Percentiles rank a stretch among this genome's conserved stretches.
phyloP scores from a whole-genome alignment of 306 rosid genomes.

The Pyrus communis region DNA sequence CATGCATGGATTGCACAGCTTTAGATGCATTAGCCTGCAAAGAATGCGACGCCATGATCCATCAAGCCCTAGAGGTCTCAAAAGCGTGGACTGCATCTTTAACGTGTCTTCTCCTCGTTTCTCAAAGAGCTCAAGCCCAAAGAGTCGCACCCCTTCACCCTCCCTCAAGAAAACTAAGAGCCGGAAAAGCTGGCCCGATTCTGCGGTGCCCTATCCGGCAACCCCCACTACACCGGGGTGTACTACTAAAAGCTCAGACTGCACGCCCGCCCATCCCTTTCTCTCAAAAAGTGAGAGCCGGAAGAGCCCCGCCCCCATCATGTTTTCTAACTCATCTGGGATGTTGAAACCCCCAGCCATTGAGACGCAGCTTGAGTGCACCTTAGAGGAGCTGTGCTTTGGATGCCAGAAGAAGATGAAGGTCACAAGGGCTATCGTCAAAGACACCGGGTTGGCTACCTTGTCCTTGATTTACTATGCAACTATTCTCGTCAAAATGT shows the following conservation, averaged over 20 bases:
- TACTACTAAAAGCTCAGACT: background rate
- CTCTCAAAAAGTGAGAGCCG: slow-evolving; percentile 4
- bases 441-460: slow-evolving; percentile 47
- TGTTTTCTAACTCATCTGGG: slow-evolving; percentile 83
- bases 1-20: slow-evolving; percentile 22
- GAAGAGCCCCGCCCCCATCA: slow-evolving; percentile 35
- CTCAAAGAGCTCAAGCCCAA: background rate
- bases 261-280: background rate
- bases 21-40: slow-evolving; percentile 10
- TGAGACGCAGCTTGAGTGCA: slow-evolving; percentile 65
- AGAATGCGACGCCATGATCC: background rate
- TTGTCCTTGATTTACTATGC: background rate
- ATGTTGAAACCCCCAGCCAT: slow-evolving; percentile 54
- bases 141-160: background rate
- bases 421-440: slow-evolving; percentile 50
- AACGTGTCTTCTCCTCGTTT: background rate
- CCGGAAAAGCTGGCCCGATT: slow-evolving; percentile 6
- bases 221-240: background rate
- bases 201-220: background rate
- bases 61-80: slow-evolving; percentile 1
- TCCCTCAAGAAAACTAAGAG: background rate
- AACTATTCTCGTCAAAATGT: background rate
- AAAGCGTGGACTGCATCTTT: slow-evolving; percentile 22
- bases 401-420: slow-evolving; percentile 71
- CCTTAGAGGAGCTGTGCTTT: slow-evolving; percentile 74